Base-by-base conservation (phyloP, 75 land plant species). In the Selaginella tamariscina region DNA sequence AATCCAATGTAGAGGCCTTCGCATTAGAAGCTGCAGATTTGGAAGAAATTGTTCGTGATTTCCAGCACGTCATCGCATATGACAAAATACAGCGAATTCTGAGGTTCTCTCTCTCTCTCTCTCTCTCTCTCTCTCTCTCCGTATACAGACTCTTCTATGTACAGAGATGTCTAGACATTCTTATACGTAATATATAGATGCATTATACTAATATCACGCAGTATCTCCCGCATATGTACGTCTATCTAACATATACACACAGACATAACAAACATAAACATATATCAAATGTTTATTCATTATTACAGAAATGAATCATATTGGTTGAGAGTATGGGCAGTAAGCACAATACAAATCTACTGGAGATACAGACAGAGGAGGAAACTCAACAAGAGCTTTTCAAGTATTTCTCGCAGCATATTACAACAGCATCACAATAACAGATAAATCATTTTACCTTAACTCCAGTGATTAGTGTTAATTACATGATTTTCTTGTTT, bases 11-110 rank as follows among this genome's bases (percentile, higher is more conserved):
- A 5, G 62, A 59, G 26, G 62, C 62, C 23, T 59, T 59, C n/a
- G 8, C 62, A 8, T 2, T 59, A 5, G 62, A n/a, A n/a, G 21
- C 18, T 2, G n/a, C 8, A 59, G 62, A 5, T 59, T n/a, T 59
- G 62, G 62, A 59, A 59, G 62, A 59, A 27, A 23, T 59, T 5
- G 23, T 2, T n/a, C 62, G 62, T 5, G 62, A 59, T n/a, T 59
- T 59, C 20, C 11, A 49, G 20, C 54, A 49, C 54, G 54, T 49
- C 11, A 49, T 49, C 54, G 18, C 11, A 49, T 11, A 49, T 11
- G 11, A 20, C 54, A 49, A 49, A 20, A 11, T 49, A 20, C 54
- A 11, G 20, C 20, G 18, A 49, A 20, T 11, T 49, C 54, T 11
- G 54, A 20, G 20, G 18, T 11, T 20, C 20, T 11, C 20, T 20